Base-by-base conservation (phyloP, 306 rosid genomes). In the Sechiopsis laciniata region DNA sequence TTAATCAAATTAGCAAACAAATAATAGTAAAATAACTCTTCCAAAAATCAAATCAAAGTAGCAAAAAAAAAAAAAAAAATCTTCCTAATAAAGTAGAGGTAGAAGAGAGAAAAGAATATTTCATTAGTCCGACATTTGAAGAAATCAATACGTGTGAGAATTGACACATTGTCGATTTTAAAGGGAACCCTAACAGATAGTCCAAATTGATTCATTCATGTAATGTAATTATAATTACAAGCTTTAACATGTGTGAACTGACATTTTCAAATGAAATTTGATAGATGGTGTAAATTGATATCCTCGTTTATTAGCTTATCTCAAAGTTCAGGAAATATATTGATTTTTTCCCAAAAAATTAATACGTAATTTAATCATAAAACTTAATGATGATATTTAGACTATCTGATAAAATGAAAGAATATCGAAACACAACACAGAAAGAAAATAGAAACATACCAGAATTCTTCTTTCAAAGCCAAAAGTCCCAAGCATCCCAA, bases 401-500 rank as follows among this genome's bases (percentile, higher is more conserved):
- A 26, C 29, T 26, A 26, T 26, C 29, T 26, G 29, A 26, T 26
- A 26, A 26, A 26, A 26, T 2, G 29, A 26, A 26, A 26, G 29
- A 26, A 26, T 26, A 26, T 26, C 1, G 29, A 26, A 26, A 26
- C 29, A 26, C 29, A 64, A 14, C 12, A 56, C 24, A 46, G 66
- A 54, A 72, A 57, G 48, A 50, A 77, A 29, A 22, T 29, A 24
- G 76, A 35, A 54, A 19, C 37, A 55, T 88, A 94, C 98, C 97
- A 94, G 96, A 78, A 91, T 94, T 91, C 97, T 87, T 81, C 92
- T 87, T 88, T 94, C 99, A 22, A 94, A 94, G 79, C 97, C 96
- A 79, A 89, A 91, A 26, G 89, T 91, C 83, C 91, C 97, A 1
- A 94, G 92, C 97, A 94, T 87, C 37, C 99, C 99, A 87, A 94